Base-by-base conservation (phyloP, 108 stramenopile species). In the Pseudonitzschia pungens region DNA sequence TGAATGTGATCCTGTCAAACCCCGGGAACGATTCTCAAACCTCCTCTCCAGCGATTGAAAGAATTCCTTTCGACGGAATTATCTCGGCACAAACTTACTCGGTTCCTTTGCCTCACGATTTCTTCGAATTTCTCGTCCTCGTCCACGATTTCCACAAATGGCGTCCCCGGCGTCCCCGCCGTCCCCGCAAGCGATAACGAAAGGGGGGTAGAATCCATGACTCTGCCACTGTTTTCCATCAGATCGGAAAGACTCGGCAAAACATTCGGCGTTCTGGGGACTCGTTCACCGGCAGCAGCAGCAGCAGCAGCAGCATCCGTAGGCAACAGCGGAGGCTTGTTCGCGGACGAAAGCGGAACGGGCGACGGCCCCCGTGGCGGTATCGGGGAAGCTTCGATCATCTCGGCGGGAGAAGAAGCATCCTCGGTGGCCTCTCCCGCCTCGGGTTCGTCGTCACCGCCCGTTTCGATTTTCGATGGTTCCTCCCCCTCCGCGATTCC, bases 21-120 rank as follows among this genome's bases (percentile, higher is more conserved):
- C 6, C 36, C 36, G 6, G 6, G 36, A 36, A 6, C n/a, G 6
- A 36, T 36, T 36, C 36, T 6, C 36, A 36, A 6, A 36, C 2
- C 36, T 36, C 36, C 45, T 10, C 16, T 18, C 14, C 45, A 11
- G 45, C 45, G 14, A 11, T 12, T 10, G 45, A 4, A 18, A 48
- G 45, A 12, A 48, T 48, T 12, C 36, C 6, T 36, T 36, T 36
- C 36, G 36, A 36, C 36, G 36, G 36, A 1, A 43, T 26, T 24
- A 4, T 27, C 29, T 36, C 6, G 36, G 6, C 36, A 2, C 6
- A 28, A 60, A 70, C 81, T 70, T 64, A 79, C 84, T 74, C 79
- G 79, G 45, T 86, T 85, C 7, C 86, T 76, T 73, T 92, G 85
- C 53, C 83, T 83, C 87, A 90, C 86, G 55, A 88, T 65, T 41